A percentile compares a stretch with the other conserved stretches of the same genome.
Conservation (phyloP, 129 eudicot species). For the Rutidosis leptorrhynchoides region DNA sequence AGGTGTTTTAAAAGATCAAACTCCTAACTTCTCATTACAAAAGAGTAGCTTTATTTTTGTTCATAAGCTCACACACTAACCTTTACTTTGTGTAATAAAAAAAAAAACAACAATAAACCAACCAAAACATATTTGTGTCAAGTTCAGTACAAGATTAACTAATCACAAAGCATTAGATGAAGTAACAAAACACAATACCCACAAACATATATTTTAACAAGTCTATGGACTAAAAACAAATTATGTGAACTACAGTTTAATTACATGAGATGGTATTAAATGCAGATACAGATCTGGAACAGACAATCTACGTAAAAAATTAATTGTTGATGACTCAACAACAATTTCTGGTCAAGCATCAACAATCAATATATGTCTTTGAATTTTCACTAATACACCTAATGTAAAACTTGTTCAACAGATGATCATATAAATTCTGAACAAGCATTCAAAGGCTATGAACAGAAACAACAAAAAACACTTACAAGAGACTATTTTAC, state of each 20-base stretch:
- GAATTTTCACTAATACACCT: conserved; percentile 39
- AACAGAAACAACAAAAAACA: conserved; percentile 35
- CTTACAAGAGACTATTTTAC: conserved; percentile 36
- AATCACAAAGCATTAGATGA: conserved; percentile 8
- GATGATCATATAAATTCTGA: conserved; percentile 33
- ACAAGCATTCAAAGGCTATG: conserved; percentile 36
- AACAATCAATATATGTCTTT: conserved; percentile 28
- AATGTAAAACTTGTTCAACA: conserved; percentile 22
- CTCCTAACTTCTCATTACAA: background rate
- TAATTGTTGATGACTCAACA: conserved; percentile 33
- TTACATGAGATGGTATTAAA: conserved; percentile 16
- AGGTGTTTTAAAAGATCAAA: background rate
- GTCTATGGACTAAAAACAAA: background rate
- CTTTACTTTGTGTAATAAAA: background rate
- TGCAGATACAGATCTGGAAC: conserved; percentile 10
- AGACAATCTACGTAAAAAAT: conserved; percentile 16
- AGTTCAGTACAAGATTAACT: background rate
- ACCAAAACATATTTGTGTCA: background rate
- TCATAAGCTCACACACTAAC: background rate
- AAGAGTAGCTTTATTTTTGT: too few species aligned
- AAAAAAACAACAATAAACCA: background rate
- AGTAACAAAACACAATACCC: background rate
- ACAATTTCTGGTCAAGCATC: conserved; percentile 27
- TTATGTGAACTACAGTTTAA: conserved; percentile 11
- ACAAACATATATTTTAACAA: conserved; percentile 14